These are phyloP conservation scores for Samsoniella hepiali DNA, from an alignment of 2,329 filamentous ascomycete genomes.

Conservation along the genomic window DNA sequence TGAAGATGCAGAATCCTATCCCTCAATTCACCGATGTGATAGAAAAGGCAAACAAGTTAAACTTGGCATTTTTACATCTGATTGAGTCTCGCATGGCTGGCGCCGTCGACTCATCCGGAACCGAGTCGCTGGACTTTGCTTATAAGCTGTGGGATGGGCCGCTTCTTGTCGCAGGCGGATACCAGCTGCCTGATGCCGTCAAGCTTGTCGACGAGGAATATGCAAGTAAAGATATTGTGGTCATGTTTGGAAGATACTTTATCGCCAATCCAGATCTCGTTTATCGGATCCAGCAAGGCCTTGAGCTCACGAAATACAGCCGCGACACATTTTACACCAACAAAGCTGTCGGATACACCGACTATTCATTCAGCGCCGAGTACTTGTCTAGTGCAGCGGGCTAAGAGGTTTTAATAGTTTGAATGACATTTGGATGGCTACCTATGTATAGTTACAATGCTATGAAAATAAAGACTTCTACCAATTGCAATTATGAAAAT, in stretches of 20 bases:
- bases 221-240: slow-evolving; percentile 22
- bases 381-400: not conserved
- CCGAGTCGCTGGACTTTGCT: not conserved
- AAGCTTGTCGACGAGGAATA: slow-evolving; percentile 22
- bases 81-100: slow-evolving; percentile 25
- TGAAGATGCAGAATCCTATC: slow-evolving; percentile 22
- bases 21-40: slow-evolving; percentile 27
- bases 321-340: slow-evolving; percentile 28
- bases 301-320: slow-evolving; percentile 27
- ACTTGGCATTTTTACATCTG: slow-evolving; percentile 28
- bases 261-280: slow-evolving; percentile 31
- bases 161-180: slow-evolving; percentile 28
- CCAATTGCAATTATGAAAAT: not conserved
- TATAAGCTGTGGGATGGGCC: slow-evolving; percentile 20
- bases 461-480: too few species aligned
- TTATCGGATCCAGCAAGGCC: slow-evolving; percentile 26
- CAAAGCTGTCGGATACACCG: slow-evolving; percentile 19
- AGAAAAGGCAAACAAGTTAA: slow-evolving; percentile 24
- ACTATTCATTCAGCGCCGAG: slow-evolving; percentile 19
- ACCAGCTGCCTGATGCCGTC: slow-evolving; percentile 24
- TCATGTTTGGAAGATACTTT: slow-evolving; percentile 29
- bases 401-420: not conserved
- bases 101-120: slow-evolving; percentile 30
- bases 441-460: too few species aligned
- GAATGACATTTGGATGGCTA: too few species aligned